Evolutionary conservation across 352 stramenopile species (phyloP), one percentile per base, ranked within the genome.

Genomic region (Phytophthora ramorum): DNA sequence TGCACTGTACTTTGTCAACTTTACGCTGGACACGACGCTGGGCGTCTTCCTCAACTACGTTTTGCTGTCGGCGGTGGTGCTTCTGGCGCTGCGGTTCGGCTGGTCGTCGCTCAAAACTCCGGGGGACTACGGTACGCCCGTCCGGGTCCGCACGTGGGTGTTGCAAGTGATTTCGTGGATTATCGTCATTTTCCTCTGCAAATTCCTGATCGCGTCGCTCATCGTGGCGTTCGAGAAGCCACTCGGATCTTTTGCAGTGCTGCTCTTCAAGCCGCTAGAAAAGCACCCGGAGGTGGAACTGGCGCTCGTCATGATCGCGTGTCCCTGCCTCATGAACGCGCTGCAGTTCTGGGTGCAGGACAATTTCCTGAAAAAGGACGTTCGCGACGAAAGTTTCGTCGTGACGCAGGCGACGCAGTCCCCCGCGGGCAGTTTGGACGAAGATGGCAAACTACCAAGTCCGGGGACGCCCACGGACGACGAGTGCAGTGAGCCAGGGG

Each of bases 321-420:
- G 89, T 66, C 89, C 89, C 41, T 93, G 84, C 57, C 54, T 96
- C 17, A 96, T 97, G 87, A 97, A 97, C 66, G 88, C 83, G 14
- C 51, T 96, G 45, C 89, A 97, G 58, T 97, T 96, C 59, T 97
- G 87, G 87, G 74, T 97, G 32, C 89, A 97, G 68, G 89, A 97
- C 77, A 95, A 79, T 71, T 97, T 95, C 69, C 81, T 97, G 50
- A 97, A 96, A 63, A 94, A 96, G 59, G 85, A 93, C 44, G 71
- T 89, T 8, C 75, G 75, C 8, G 73, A 89, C 47, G 81, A 89
- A 57, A 86, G 78, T 60, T 70, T 83, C 44, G 63, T 86, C 28
- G 72, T 90, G 37, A 63, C 76, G n/a, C 71, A 79, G 35, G 66
- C 64, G 0, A 40, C 68, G 6, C 70, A 73, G 38, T 79, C 73